These are phyloP conservation scores for Sporisorium graminicola DNA, from an alignment of 1,284 basidiomycete species.

Conservation along the genomic window DNA sequence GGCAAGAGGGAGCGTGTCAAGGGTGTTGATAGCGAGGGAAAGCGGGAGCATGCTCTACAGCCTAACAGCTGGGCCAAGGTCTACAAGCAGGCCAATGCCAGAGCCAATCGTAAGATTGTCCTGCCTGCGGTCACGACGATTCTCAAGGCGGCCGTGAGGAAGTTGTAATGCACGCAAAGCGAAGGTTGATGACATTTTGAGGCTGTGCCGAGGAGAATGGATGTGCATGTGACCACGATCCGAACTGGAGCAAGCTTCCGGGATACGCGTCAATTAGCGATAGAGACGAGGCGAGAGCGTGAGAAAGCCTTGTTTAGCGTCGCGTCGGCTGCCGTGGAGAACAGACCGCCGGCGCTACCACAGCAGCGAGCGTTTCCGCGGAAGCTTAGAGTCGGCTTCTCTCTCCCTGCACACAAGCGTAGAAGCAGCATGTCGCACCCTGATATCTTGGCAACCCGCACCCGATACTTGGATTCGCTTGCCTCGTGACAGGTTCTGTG, in stretches of 20 bases:
- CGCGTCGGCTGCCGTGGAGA: not conserved
- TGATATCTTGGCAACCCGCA: too few species aligned
- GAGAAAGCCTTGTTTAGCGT: not conserved
- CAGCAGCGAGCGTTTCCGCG: not conserved
- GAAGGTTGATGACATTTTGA: too few species aligned
- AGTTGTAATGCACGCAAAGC: constrained; percentile 14
- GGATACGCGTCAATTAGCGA: not conserved
- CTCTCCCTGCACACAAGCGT: too few species aligned
- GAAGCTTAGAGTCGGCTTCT: too few species aligned
- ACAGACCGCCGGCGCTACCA: not conserved
- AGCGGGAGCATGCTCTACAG: constrained; percentile 9
- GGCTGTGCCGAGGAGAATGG: not conserved
- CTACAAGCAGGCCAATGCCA: constrained; percentile 59
- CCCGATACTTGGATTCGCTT: too few species aligned
- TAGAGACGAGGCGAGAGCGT: not conserved
- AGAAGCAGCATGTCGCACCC: too few species aligned
- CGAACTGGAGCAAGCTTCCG: not conserved
- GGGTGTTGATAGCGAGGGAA: constrained; percentile 43
- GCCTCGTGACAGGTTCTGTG: too few species aligned
- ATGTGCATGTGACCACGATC: not conserved
- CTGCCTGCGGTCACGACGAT: constrained; percentile 55
- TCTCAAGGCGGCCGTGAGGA: constrained; percentile 36
- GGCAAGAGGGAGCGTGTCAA: constrained; percentile 57
- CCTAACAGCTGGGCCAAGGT: constrained; percentile 44
- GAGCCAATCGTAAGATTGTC: constrained; percentile 65